phyloP scores from a whole-genome alignment of 176 grass and related monocot genomes.

The Hsuehochloa calcarea region DNA sequence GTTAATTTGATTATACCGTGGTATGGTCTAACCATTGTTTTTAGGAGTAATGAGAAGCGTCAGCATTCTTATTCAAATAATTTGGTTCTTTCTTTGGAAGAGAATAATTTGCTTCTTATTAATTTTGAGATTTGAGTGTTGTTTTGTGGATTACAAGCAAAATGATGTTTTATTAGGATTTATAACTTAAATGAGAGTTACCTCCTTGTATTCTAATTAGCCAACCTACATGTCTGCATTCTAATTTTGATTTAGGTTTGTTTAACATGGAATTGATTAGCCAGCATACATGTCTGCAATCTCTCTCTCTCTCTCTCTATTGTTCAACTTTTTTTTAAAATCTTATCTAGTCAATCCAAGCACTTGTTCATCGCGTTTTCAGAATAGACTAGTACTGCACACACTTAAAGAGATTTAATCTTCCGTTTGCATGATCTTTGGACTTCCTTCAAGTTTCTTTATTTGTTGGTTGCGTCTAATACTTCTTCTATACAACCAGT shows the following conservation, averaged over 20 bases:
- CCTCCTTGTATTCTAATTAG: too few species aligned
- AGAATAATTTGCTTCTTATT: too few species aligned
- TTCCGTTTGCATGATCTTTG: not conserved
- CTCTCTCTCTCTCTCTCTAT: not conserved
- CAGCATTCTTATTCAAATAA: too few species aligned
- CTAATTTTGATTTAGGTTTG: not conserved
- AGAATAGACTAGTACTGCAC: not conserved
- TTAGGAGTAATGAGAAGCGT: not conserved
- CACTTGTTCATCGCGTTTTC: not conserved
- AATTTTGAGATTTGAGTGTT: too few species aligned
- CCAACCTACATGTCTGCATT: not conserved
- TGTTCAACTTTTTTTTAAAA: not conserved
- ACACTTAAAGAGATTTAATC: not conserved
- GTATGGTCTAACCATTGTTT: not conserved
- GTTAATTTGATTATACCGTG: not conserved
- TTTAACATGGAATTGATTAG: not conserved
- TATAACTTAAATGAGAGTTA: too few species aligned
- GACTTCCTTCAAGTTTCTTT: not conserved
- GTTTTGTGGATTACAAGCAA: too few species aligned
- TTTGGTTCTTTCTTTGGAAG: too few species aligned
- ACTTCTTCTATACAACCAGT: not conserved
- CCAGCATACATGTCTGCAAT: not conserved
- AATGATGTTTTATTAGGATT: too few species aligned
- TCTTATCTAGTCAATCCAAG: not conserved
- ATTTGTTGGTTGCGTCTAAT: not conserved